Evolutionary conservation across 768 basidiomycete genomes (phyloP), one percentile per base, ranked within the genome.

Genomic region (Boletus eberwhitei): DNA sequence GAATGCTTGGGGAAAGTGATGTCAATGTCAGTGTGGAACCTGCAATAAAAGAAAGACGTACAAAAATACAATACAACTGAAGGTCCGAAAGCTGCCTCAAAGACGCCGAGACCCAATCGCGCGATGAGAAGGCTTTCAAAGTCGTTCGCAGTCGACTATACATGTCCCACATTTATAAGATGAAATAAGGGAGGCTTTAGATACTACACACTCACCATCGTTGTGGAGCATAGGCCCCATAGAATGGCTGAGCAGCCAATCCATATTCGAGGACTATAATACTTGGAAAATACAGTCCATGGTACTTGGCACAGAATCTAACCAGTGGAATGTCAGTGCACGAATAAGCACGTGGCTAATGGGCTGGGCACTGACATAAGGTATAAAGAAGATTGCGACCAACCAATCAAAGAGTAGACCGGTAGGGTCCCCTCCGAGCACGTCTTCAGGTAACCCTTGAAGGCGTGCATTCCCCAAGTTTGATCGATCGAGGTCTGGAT

Each of bases 391-490:
- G 8, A 79, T 77, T 1, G 88, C 85, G 53, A 85, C 87, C 41
- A 88, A 70, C 88, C 87, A 90, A 64, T 88, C 88, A 63, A 88
- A 90, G n/a, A 83, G 73, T 22, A 76, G 58, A 1, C 89, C 88
- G 0, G 82, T 84, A 9, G 79, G 79, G 61, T 90, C 89, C 8
- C 88, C 87, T 13, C 77, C 77, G 13, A 91, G 80, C 13, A 75
- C 71, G 55, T 90, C 86, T 37, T 80, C 65, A 4, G 85, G 79
- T 13, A 92, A 71, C 12, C 87, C 85, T 71, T 87, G 87, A 37
- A 90, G 73, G 48, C 88, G 79, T 44, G 90, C 90, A 64, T 92
- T 91, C 16, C 89, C 90, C 39, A 90, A 64, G 64, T 90, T 90
- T 0, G 86, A 84, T 50, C 90, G 81, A 67, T 92, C 90, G 47